Base-by-base conservation (phyloP, 139 green algal genomes). In the Pleodorina starrii region DNA sequence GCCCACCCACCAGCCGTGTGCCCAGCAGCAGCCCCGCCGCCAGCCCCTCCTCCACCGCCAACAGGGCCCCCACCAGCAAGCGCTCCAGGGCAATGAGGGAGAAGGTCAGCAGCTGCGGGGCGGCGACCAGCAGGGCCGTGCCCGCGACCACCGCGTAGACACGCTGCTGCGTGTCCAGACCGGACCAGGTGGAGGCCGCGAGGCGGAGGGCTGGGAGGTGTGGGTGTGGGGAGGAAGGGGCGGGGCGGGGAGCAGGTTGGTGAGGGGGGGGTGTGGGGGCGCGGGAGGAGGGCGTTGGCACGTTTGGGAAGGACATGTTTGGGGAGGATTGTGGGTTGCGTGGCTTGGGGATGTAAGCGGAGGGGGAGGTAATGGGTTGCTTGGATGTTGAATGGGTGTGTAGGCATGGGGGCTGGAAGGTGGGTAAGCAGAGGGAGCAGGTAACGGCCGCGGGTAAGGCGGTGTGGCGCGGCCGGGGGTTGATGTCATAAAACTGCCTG, bases 41-140 rank as follows among this genome's bases (percentile, higher is more conserved):
- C 2, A 88, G 5, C 32, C 43, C 82, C 44, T 79, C 82, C 43
- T 88, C 82, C 29, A 88, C 27, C 11, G 66, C 63, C 82, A 88
- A 32, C 44, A 88, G 60, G 2, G 25, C 32, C 0, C 82, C 82
- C 5, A 88, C 66, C 46, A 88, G 35, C 32, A 88, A 17, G 5
- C 82, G 60, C 44, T 88, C 82, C n/a, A 88, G 11, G 3, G 44
- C 11, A 6, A 88, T 79, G 32, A 88, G 17, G 19, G 51, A 0
- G 12, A 88, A 57, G 7, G 63, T 51, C 32, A 88, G 46, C 25
- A 88, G 19, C 66, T 79, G 44, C 19, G 82, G 82, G 1, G 21
- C 2, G 16, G 21, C 46, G 3, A 51, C 23, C 5, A 79, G n/a
- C 60, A 79, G n/a, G 21, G 44, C 82, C 11, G 17, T n/a, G 21